Evolutionary conservation across 805 yeast species (phyloP).

Genomic region (Pichia nanzhaoensis): DNA sequence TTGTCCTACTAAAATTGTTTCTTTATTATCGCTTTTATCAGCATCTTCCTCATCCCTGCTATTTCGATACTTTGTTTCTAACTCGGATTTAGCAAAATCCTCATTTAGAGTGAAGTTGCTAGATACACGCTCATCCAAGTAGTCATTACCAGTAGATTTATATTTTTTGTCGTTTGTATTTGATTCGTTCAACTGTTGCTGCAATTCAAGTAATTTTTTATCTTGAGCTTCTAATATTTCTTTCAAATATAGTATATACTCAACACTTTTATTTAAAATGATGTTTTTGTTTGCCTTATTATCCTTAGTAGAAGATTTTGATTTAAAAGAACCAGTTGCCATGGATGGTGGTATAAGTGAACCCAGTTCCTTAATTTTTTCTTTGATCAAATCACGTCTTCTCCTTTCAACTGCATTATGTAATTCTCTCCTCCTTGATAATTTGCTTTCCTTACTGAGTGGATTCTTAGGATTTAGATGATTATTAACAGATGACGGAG

Average conservation of each 20-base stretch:
- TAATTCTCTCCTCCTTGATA: conserved; percentile 74
- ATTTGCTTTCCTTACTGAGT: conserved; percentile 57
- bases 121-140: too few relatives aligned
- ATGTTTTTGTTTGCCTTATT: conserved; percentile 78
- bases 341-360: conserved; percentile 72
- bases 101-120: neutral
- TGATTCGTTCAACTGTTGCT: conserved; percentile 30
- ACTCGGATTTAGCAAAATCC: too few relatives aligned
- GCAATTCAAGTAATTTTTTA: conserved; percentile 36
- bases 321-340: conserved; percentile 34
- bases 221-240: conserved; percentile 55
- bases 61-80: too few relatives aligned
- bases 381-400: conserved; percentile 85
- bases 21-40: too few relatives aligned
- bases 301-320: conserved; percentile 40
- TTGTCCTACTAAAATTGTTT: neutral
- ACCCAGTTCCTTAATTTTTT: conserved; percentile 79
- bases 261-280: conserved; percentile 71
- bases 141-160: neutral
- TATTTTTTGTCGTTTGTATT: conserved; percentile 1
- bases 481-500: conserved; percentile 30
- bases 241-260: conserved; percentile 62
- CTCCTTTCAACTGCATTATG: conserved; percentile 94
- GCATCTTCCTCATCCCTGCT: too few relatives aligned
- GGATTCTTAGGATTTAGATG: conserved; percentile 31